These are phyloP conservation scores for Penicillium mononematosum DNA, from an alignment of 495 filamentous ascomycete genomes.

Conservation along the genomic window DNA sequence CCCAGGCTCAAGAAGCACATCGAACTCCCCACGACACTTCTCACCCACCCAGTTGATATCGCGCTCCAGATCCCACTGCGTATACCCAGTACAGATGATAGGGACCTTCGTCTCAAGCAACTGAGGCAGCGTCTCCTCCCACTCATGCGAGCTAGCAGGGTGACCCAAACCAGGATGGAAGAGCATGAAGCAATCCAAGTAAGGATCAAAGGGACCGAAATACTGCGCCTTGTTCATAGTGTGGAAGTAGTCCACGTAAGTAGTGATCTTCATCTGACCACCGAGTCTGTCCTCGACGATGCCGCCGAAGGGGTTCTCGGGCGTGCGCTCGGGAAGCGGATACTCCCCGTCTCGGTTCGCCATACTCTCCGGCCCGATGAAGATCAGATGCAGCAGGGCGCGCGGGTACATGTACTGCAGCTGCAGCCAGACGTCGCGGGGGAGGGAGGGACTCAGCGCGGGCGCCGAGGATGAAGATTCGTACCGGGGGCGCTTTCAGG, in stretches of 20 bases:
- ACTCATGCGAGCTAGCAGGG: conserved; percentile 87
- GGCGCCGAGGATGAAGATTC: conserved; percentile 91
- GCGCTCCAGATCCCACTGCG: conserved; percentile 87
- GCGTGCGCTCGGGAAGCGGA: conserved; percentile 79
- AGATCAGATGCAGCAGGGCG: conserved; percentile 71
- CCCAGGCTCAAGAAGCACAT: conserved; percentile 85
- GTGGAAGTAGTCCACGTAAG: conserved; percentile 97
- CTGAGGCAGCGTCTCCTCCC: conserved; percentile 83
- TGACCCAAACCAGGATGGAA: conserved; percentile 97
- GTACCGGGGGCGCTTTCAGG: conserved; percentile 77
- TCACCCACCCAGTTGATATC: conserved; percentile 87
- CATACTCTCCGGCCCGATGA: conserved; percentile 97
- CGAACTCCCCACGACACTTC: conserved; percentile 81
- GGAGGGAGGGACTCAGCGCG: conserved; percentile 92
- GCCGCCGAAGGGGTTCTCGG: conserved; percentile 85
- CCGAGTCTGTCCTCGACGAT: conserved; percentile 86
- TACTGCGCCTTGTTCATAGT: conserved; percentile 85
- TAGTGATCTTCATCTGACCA: conserved; percentile 87
- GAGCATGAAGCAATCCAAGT: conserved; percentile 93
- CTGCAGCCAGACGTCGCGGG: conserved; percentile 91
- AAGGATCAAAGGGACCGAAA: conserved; percentile 94
- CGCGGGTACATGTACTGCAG: conserved; percentile 86
- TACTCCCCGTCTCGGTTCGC: conserved; percentile 84
- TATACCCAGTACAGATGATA: conserved; percentile 91
- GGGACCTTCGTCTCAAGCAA: conserved; percentile 93